Evolutionary conservation across 306 rosid species (phyloP).

Genomic region (Castanospermum australe): DNA sequence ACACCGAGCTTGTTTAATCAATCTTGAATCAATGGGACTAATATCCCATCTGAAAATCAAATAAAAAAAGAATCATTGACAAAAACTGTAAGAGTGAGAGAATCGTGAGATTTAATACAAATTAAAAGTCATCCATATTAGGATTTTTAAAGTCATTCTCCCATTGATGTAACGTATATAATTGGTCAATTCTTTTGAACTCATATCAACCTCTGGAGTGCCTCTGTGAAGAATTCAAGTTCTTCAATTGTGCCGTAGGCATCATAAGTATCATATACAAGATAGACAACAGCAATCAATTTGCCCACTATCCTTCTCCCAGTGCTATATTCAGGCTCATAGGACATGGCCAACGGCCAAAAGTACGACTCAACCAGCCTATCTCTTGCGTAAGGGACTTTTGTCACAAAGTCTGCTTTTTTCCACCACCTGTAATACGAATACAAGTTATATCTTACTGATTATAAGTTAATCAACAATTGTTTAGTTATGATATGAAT

Average conservation of each 20-base stretch:
- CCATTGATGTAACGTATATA: not conserved
- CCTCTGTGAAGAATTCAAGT: slow-evolving; percentile 44
- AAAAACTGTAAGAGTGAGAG: not conserved
- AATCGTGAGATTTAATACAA: not conserved
- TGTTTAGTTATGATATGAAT: not conserved
- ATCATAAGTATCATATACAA: slow-evolving; percentile 51
- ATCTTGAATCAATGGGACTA: no score
- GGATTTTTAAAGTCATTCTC: not conserved
- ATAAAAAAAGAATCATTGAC: not conserved
- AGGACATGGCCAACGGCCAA: slow-evolving; percentile 24
- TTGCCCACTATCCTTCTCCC: slow-evolving; percentile 29
- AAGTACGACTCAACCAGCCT: slow-evolving; percentile 39
- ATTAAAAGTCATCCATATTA: no score
- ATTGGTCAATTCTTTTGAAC: not conserved
- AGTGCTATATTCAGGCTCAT: slow-evolving; percentile 26
- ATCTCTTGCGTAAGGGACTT: slow-evolving; percentile 39
- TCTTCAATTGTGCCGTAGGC: slow-evolving; percentile 47
- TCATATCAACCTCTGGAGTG: slow-evolving; percentile 34
- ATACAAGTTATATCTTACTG: not conserved
- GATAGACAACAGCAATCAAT: slow-evolving; percentile 1
- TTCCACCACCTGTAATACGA: slow-evolving; percentile 47
- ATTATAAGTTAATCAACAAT: not conserved
- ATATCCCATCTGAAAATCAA: slow-evolving; percentile 24
- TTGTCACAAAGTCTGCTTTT: slow-evolving; percentile 15
- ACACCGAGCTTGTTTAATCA: not conserved